Conservation (phyloP, 140 eudicot species). For the Bidens hawaiensis region DNA sequence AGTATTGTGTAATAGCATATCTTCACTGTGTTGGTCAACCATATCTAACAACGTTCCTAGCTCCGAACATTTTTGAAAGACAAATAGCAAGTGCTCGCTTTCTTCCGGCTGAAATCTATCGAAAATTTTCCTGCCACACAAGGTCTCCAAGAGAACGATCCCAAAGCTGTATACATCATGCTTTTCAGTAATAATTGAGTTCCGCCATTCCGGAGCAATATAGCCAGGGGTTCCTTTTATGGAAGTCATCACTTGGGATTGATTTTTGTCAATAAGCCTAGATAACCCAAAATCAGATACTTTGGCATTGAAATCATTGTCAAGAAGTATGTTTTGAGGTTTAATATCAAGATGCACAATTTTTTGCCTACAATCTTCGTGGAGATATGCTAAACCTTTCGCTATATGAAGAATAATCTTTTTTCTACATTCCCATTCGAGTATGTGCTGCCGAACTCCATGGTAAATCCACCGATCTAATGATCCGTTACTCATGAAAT, state of each 20-base stretch:
- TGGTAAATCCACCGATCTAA: no score
- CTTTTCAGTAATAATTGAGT: no score
- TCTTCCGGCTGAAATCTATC: slow-evolving; percentile 13
- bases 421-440: not conserved
- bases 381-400: no score
- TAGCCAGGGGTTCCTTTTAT: no score
- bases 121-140: slow-evolving; percentile 22
- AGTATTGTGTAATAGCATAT: not conserved
- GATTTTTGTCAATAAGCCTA: not conserved
- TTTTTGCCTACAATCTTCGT: no score
- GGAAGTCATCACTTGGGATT: not conserved
- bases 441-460: not conserved
- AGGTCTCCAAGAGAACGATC: slow-evolving; percentile 24
- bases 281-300: no score
- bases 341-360: no score
- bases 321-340: no score
- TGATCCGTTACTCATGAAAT: no score
- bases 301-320: no score
- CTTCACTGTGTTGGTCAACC: slow-evolving; percentile 22
- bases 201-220: no score
- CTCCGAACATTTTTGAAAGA: slow-evolving; percentile 22
- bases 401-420: not conserved
- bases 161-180: slow-evolving; percentile 41
- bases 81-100: slow-evolving; percentile 18
- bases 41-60: slow-evolving; percentile 17